Evolutionary conservation across 2,329 filamentous ascomycete genomes (phyloP), one percentile per base, ranked within the genome.

Genomic region (Trichoderma guizhouense): DNA sequence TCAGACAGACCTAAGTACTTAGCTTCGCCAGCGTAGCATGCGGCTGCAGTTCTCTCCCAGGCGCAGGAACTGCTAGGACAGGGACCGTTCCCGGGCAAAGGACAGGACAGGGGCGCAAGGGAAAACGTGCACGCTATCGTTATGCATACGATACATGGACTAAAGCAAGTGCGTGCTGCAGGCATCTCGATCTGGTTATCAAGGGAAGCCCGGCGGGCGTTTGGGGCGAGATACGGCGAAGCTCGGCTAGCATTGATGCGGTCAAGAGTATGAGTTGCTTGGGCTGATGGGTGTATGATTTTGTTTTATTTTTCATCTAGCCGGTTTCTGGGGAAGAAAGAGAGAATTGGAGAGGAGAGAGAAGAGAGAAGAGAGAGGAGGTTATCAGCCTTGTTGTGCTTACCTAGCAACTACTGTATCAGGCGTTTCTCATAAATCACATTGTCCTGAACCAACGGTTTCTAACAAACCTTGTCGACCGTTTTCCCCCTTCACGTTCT

Each of bases 181-280:
- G 68, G 60, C 68, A 71, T 71, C 68, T 63, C 68, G 68, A 71
- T 71, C 68, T 71, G 58, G 68, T 51, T 69, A 69, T 69, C 55
- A 62, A 69, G 30, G 57, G 55, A 28, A 39, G 34, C 15, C 15
- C 68, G 60, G 62, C 60, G 47, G 68, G 43, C 28, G 30, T 61
- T 39, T 32, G 43, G 43, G 43, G 30, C 24, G 53, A 39, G 60
- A 64, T 51, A 71, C 60, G 26, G 51, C 60, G 43, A 64, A 64
- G 60, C 53, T 71, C 55, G 58, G 60, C 68, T 71, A 62, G 66
- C 39, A 53, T 71, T 34, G 68, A 63, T 71, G 68, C 68, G 68
- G 68, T 71, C 68, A 71, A 71, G 34, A 71, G 34, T 21, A 14
- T 36, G 15, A n/a, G 65, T n/a, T 66, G 30, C 64, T 53, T 21